Evolutionary conservation across 2,329 filamentous ascomycete genomes (phyloP), one percentile per base, ranked within the genome.

Genomic region (Drechslerella coelobrocha): DNA sequence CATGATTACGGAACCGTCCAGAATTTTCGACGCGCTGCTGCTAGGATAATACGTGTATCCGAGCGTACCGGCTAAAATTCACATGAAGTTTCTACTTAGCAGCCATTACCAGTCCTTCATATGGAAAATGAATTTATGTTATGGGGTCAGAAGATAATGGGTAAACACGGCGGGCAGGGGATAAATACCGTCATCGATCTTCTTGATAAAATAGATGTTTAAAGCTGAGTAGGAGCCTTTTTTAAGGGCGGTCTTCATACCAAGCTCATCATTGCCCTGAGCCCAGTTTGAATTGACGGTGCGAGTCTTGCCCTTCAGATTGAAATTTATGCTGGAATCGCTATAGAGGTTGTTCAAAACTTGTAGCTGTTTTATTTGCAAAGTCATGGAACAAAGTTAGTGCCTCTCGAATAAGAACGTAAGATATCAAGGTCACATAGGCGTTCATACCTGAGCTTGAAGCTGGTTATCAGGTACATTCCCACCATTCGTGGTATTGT

Each of bases 241-340:
- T 75, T 81, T 81, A 51, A 83, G 79, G 19, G 79, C 74, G n/a
- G 74, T 75, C 78, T 82, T 82, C 81, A 83, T 83, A 52, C 75
- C 76, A 27, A 79, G 68, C 75, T 82, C 79, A 12, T 56, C 9
- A n/a, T 71, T 52, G 55, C 75, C 72, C 48, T 69, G 73, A 26
- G 81, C 81, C 81, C 82, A 84, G 73, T 77, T 76, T n/a, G 76
- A 39, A 78, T 84, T 83, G 74, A 83, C 76, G 27, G 82, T 83
- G 73, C 79, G 81, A 61, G 80, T 80, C 17, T 77, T 81, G 62
- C 78, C 78, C 17, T 79, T 77, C 41, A 83, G 78, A 17, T 77
- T 78, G 76, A 84, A 85, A 1, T 75, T 75, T 73, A 84, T 78
- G 52, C 79, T 79, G 34, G 83, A 78, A 0, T 78, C 77, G 14